Percentiles rank a stretch among this genome's conserved stretches.
These are phyloP conservation scores for Tolypocladium guangdongense DNA, from an alignment of 2,329 filamentous ascomycete genomes.

Conservation along the genomic window DNA sequence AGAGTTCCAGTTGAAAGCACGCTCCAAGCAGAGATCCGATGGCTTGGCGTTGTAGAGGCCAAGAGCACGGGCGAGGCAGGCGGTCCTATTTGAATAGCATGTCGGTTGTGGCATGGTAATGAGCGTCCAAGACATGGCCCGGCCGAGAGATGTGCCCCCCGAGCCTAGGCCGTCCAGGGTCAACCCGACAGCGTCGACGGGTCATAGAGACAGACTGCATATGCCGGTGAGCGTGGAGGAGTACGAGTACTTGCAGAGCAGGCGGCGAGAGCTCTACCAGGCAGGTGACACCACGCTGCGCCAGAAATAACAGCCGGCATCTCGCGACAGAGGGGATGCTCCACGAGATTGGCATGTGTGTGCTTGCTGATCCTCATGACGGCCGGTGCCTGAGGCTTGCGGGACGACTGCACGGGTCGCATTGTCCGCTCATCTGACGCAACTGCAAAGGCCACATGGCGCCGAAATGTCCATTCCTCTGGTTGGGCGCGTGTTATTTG, in stretches of 20 bases:
- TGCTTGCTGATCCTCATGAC: not conserved
- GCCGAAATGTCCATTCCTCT: no score
- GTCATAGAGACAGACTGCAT: not conserved
- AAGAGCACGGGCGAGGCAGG: not conserved
- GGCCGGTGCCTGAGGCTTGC: no score
- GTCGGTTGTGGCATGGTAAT: no score
- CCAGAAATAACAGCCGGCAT: not conserved
- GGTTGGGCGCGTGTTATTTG: no score
- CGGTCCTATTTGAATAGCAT: not conserved
- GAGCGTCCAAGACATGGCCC: not conserved
- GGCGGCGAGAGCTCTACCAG: not conserved
- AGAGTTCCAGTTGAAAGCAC: not conserved
- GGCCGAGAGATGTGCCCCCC: not conserved
- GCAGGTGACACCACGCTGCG: conserved; percentile 3
- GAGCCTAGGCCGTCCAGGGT: not conserved
- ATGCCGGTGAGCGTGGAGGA: not conserved
- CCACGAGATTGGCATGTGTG: no score
- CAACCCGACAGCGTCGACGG: not conserved
- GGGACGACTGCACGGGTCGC: not conserved
- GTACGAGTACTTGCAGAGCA: no score
- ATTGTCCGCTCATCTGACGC: conserved; percentile 2
- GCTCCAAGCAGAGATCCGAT: not conserved
- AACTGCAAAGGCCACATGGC: not conserved
- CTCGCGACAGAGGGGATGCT: not conserved
- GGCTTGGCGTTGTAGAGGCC: no score